Conservation (phyloP, 2,329 filamentous ascomycete species). For the Microsporum audouinii region DNA sequence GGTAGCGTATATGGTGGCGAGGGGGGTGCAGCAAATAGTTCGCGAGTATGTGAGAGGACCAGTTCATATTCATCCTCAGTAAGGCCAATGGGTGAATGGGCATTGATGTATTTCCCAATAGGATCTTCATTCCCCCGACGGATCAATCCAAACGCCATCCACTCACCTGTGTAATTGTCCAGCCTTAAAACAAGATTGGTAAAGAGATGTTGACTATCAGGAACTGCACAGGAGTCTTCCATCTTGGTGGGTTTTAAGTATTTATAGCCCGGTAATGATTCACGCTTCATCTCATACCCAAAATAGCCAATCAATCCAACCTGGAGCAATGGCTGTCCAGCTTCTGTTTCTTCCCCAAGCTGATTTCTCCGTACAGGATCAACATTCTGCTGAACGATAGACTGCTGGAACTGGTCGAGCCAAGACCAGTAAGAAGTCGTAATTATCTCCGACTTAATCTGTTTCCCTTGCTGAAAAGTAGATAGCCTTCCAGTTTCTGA, state of each 20-base stretch:
- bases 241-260: background rate
- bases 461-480: slow-evolving; percentile 9
- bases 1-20: slow-evolving; percentile 4
- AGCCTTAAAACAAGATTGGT: slow-evolving; percentile 10
- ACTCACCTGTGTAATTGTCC: slow-evolving; percentile 13
- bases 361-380: slow-evolving; percentile 4
- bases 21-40: slow-evolving; percentile 5
- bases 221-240: background rate
- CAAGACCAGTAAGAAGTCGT: slow-evolving; percentile 10
- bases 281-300: slow-evolving; percentile 12
- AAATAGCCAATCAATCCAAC: slow-evolving; percentile 13
- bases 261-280: slow-evolving; percentile 12
- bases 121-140: slow-evolving; percentile 25
- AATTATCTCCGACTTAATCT: slow-evolving; percentile 5
- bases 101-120: slow-evolving; percentile 37
- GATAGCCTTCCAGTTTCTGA: slow-evolving; percentile 8
- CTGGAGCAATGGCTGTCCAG: slow-evolving; percentile 12
- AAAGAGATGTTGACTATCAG: slow-evolving; percentile 12
- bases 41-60: background rate
- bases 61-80: slow-evolving; percentile 9
- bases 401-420: slow-evolving; percentile 11
- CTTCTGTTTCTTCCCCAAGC: slow-evolving; percentile 10
- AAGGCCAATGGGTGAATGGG: slow-evolving; percentile 14
- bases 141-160: slow-evolving; percentile 12
- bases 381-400: slow-evolving; percentile 8